Conservation (phyloP, 441 rosid species). For the Arabidopsis lyrata region DNA sequence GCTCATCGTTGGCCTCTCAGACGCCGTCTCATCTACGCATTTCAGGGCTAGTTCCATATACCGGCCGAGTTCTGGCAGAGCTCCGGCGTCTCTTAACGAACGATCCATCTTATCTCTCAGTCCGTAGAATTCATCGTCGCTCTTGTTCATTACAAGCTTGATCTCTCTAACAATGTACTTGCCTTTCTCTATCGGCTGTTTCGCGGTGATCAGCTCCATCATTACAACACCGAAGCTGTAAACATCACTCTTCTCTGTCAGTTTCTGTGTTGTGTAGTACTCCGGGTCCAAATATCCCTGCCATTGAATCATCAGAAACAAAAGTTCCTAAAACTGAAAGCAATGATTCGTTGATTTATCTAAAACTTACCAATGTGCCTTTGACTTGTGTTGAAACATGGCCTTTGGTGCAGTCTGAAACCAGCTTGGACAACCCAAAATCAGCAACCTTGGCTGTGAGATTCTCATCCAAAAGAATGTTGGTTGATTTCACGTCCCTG, state of each 20-base stretch:
- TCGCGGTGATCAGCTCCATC: conserved; percentile 85
- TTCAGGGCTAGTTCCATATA: conserved; percentile 81
- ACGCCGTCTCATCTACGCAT: conserved; percentile 88
- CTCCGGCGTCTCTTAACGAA: conserved; percentile 53
- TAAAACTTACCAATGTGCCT: conserved; percentile 80
- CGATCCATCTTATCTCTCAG: conserved; percentile 78
- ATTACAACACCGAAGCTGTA: conserved; percentile 94
- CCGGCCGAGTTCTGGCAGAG: conserved; percentile 59
- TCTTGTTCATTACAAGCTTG: conserved; percentile 55
- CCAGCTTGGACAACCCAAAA: conserved; percentile 92
- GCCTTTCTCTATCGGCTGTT: conserved; percentile 91
- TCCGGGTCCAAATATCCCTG: conserved; percentile 99
- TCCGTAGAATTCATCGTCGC: conserved; percentile 73
- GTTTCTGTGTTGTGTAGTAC: conserved; percentile 93
- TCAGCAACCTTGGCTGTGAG: conserved; percentile 98
- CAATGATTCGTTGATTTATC: background rate
- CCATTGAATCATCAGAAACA: conserved; percentile 12
- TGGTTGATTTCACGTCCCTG: conserved; percentile 89
- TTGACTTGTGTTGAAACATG: conserved; percentile 99
- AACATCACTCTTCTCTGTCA: conserved; percentile 98
- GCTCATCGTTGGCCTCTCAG: conserved; percentile 94
- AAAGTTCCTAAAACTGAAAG: background rate
- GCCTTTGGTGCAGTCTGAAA: conserved; percentile 84
- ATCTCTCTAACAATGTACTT: conserved; percentile 89
- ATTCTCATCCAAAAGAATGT: conserved; percentile 87